Base-by-base conservation (phyloP, 2,329 filamentous ascomycete genomes). In the Curvularia sp. region DNA sequence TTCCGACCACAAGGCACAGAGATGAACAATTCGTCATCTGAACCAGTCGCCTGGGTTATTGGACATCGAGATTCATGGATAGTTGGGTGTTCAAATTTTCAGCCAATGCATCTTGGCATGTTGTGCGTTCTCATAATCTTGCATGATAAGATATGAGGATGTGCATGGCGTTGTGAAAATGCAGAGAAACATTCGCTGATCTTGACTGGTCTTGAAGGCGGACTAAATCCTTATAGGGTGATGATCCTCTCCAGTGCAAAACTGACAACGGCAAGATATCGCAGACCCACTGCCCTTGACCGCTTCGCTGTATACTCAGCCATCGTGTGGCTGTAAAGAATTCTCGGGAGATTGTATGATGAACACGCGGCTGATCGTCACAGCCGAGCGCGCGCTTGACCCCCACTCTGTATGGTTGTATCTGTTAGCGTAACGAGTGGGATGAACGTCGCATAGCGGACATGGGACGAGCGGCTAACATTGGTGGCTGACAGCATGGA, bases 331-430 rank as follows among this genome's bases (percentile, higher is more conserved):
- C 32, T 49, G 23, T 38, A n/a, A n/a, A 23, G 19, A 28, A 18
- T 38, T 21, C 30, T 53, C 55, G 30, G 43, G 45, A 54, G 13
- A 57, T 54, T 57, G 49, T 36, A 53, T 43, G 28, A 46, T 18
- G 32, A 47, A 34, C 41, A 43, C 32, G 50, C 55, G 43, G 43
- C n/a, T 19, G 49, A 57, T 53, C 54, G 49, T 48, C 49, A 42
- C 21, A 41, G 32, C 19, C 43, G 38, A 27, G 42, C 43, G 38
- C 15, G 23, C 27, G 46, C 41, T 49, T 23, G 23, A 34, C 32
- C 39, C 45, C 36, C 49, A 49, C 38, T 43, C 41, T 36, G 18
- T 23, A 38, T 18, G 38, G 43, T n/a, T n/a, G n/a, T n/a, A n/a
- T n/a, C n/a, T n/a, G n/a, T n/a, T 57, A 34, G 45, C 19, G 18